Conservation (phyloP, 495 filamentous ascomycete species). For the Xylaria longipes region DNA sequence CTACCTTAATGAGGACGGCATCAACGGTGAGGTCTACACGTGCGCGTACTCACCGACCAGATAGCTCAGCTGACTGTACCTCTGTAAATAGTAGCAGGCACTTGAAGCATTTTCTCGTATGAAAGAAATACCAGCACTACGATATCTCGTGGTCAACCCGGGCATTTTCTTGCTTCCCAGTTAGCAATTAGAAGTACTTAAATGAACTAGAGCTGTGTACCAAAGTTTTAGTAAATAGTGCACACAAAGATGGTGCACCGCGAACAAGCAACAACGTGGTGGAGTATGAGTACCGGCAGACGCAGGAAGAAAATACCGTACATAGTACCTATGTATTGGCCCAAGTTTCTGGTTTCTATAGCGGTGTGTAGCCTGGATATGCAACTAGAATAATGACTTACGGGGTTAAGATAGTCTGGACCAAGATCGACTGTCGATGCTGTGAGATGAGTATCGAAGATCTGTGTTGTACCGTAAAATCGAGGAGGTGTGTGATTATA, state of each 20-base stretch:
- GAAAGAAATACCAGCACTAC: not conserved
- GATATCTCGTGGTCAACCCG: not conserved
- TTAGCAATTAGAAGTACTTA: no score
- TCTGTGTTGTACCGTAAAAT: conserved; percentile 1
- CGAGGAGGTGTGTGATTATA: conserved; percentile 16
- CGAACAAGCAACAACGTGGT: conserved; percentile 12
- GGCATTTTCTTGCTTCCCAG: not conserved
- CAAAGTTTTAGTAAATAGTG: not conserved
- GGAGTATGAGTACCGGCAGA: conserved; percentile 17
- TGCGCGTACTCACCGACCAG: conserved; percentile 1
- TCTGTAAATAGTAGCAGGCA: not conserved
- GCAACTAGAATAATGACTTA: not conserved
- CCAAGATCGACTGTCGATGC: not conserved
- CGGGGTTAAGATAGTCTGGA: not conserved
- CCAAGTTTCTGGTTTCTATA: not conserved
- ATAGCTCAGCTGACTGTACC: conserved; percentile 24
- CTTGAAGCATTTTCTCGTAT: not conserved
- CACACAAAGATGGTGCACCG: not conserved
- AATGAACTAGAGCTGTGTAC: not conserved
- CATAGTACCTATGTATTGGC: conserved; percentile 1
- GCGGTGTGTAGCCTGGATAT: not conserved
- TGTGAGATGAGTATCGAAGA: conserved; percentile 7
- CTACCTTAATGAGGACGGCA: not conserved
- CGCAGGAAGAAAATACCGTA: conserved; percentile 11
- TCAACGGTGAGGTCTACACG: conserved; percentile 9